Percentiles rank a stretch among this genome's conserved stretches.
Evolutionary conservation across 2,329 filamentous ascomycete species (phyloP).

Genomic region (Endoconidiophora polonica): DNA sequence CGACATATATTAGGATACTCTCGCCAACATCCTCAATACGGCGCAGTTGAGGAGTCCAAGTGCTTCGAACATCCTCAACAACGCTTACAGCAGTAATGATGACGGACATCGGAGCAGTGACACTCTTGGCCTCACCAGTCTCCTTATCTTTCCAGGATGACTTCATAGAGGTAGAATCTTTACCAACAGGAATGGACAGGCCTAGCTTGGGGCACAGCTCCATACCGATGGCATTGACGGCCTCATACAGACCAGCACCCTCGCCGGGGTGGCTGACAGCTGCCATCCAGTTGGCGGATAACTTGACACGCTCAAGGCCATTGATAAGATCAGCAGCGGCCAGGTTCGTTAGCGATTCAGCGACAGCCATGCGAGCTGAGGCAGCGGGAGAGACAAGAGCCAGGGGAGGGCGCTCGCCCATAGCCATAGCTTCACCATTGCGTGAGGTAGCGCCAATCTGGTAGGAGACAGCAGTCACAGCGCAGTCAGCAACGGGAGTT

Average conservation of each 20-base stretch:
- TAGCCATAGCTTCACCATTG: conserved; percentile 90
- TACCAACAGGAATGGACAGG: conserved; percentile 87
- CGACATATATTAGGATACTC: conserved; percentile 75
- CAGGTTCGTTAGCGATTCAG: conserved; percentile 83
- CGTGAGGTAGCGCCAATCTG: conserved; percentile 46
- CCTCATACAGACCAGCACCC: conserved; percentile 81
- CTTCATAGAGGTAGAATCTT: conserved; percentile 99
- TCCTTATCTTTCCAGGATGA: conserved; percentile 72
- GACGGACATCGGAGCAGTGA: conserved; percentile 80
- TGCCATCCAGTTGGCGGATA: conserved; percentile 98
- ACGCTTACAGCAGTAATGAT: conserved; percentile 83
- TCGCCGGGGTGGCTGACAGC: conserved; percentile 88
- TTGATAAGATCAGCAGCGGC: conserved; percentile 58
- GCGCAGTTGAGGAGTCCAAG: conserved; percentile 83
- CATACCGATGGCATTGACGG: conserved; percentile 83
- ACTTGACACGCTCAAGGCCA: conserved; percentile 60
- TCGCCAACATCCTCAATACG: conserved; percentile 77
- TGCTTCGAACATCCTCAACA: conserved; percentile 65
- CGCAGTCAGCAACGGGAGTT: conserved; percentile 81
- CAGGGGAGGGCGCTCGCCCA: conserved; percentile 81
- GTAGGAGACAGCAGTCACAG: conserved; percentile 75
- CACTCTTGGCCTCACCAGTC: conserved; percentile 55
- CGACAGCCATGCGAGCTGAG: conserved; percentile 91
- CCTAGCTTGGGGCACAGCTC: conserved; percentile 81
- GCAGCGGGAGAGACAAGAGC: conserved; percentile 80